These are phyloP conservation scores for Sporothrix protearum DNA, from an alignment of 2,329 filamentous ascomycete species.

Conservation along the genomic window DNA sequence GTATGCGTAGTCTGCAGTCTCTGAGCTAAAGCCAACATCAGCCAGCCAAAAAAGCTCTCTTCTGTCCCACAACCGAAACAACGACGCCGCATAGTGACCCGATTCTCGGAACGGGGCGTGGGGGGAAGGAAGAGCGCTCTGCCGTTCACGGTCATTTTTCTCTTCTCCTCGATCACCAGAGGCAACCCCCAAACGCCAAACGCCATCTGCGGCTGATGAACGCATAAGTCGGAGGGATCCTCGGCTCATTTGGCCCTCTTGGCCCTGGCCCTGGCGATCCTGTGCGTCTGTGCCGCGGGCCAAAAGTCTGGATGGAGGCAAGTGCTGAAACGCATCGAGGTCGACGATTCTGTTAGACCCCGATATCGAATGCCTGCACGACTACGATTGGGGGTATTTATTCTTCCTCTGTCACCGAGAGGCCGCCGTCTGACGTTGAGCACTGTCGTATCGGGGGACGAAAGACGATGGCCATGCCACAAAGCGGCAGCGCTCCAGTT, in stretches of 20 bases:
- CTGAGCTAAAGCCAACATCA: slow-evolving; percentile 10
- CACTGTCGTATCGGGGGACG: slow-evolving; percentile 6
- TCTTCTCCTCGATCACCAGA: no score
- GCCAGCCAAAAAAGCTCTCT: background rate
- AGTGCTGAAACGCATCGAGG: slow-evolving; percentile 16
- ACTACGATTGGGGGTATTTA: background rate
- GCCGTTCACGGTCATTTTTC: background rate
- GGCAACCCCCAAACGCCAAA: slow-evolving; percentile 1
- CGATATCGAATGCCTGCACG: no score
- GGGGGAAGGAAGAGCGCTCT: background rate
- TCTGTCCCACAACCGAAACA: slow-evolving; percentile 17
- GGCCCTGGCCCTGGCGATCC: slow-evolving; percentile 6
- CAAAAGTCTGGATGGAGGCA: slow-evolving; percentile 11
- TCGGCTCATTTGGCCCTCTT: background rate
- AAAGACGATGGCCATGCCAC: background rate
- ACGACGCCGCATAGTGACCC: background rate
- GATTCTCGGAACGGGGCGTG: slow-evolving; percentile 12
- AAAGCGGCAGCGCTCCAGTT: background rate
- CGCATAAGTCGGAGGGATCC: slow-evolving; percentile 8
- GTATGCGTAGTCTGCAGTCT: background rate
- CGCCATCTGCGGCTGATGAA: slow-evolving; percentile 12
- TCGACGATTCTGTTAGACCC: background rate
- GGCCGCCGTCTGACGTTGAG: slow-evolving; percentile 13
- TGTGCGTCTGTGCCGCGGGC: background rate
- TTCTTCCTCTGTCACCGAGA: background rate